phyloP scores from a whole-genome alignment of 1,284 basidiomycete genomes.

The Heterobasidion occidentale region DNA sequence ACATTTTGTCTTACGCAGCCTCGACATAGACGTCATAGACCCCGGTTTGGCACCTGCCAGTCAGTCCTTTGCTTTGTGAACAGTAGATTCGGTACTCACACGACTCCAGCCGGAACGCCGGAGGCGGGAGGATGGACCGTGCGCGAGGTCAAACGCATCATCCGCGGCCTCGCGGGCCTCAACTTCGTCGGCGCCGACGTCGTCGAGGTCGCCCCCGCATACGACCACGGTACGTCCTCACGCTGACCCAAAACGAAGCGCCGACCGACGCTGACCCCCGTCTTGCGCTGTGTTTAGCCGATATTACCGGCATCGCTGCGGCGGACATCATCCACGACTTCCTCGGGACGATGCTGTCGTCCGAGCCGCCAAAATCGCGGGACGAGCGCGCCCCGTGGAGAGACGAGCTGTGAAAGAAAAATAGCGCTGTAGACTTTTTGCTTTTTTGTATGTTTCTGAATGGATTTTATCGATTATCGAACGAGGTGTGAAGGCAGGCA shows the following conservation, averaged over 20 bases:
- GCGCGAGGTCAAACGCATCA: slow-evolving; percentile 73
- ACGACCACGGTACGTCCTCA: slow-evolving; percentile 46
- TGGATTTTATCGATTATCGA: too few species aligned
- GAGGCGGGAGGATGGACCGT: slow-evolving; percentile 79
- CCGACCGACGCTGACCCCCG: neutral
- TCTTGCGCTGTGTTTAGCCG: slow-evolving; percentile 29
- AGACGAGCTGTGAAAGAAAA: slow-evolving; percentile 18
- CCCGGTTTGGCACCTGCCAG: slow-evolving; percentile 75
- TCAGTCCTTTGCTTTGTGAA: slow-evolving; percentile 24
- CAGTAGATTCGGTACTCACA: neutral
- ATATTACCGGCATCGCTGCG: slow-evolving; percentile 64
- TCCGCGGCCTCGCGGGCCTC: slow-evolving; percentile 68
- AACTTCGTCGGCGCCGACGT: slow-evolving; percentile 74
- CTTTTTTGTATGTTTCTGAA: too few species aligned
- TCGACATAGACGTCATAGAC: slow-evolving; percentile 79
- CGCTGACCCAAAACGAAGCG: neutral
- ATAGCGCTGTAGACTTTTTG: too few species aligned
- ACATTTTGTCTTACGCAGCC: slow-evolving; percentile 19
- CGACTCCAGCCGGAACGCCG: slow-evolving; percentile 65
- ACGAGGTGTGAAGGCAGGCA: too few species aligned
- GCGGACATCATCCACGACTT: slow-evolving; percentile 70
- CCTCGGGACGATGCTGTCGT: slow-evolving; percentile 48
- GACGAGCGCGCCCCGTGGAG: slow-evolving; percentile 9
- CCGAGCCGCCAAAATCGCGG: slow-evolving; percentile 22
- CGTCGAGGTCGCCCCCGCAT: slow-evolving; percentile 79